Conservation (phyloP, 331 rosid species). For the Quercus tomentella region DNA sequence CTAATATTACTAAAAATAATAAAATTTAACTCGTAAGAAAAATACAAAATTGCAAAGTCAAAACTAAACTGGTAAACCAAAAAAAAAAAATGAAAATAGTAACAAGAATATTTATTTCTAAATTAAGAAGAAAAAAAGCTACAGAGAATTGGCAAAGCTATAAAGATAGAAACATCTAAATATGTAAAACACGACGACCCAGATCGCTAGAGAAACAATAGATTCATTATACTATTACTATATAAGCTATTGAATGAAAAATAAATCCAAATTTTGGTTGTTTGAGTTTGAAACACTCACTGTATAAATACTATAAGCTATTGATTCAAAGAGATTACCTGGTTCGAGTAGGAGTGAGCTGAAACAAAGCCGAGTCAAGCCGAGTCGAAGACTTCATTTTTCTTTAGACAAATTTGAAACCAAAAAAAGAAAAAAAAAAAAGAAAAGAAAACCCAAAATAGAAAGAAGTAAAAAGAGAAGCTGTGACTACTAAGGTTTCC, state of each 20-base stretch:
- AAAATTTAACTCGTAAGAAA: too few species aligned
- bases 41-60: too few species aligned
- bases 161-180: neutral
- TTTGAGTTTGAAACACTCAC: neutral
- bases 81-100: too few species aligned
- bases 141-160: neutral
- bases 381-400: constrained; percentile 68
- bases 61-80: too few species aligned
- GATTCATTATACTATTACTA: too few species aligned
- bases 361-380: constrained; percentile 86
- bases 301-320: neutral
- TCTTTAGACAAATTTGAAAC: too few species aligned
- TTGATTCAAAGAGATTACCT: constrained; percentile 35
- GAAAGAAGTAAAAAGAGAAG: neutral
- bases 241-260: neutral
- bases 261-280: neutral
- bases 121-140: too few species aligned
- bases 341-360: constrained; percentile 97
- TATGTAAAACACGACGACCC: neutral
- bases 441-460: too few species aligned
- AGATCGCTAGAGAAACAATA: constrained; percentile 17
- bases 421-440: too few species aligned
- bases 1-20: too few species aligned
- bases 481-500: constrained; percentile 17
- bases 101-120: too few species aligned